Evolutionary conservation across 2,329 filamentous ascomycete species (phyloP).

Genomic region (Fusarium burgessii): DNA sequence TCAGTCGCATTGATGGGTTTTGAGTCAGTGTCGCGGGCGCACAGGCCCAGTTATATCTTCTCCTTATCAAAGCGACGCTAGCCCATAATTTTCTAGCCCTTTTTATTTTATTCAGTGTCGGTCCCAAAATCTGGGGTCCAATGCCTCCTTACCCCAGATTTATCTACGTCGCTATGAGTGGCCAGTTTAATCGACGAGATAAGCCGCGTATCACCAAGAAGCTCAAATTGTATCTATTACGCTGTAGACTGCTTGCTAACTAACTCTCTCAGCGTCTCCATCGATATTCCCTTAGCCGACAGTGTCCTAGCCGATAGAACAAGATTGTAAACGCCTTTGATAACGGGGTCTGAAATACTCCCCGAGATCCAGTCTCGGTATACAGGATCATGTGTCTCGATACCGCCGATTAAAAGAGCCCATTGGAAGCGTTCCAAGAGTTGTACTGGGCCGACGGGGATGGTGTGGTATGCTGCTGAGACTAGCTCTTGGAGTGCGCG

Average conservation of each 20-base stretch:
- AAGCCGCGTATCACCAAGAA: not conserved
- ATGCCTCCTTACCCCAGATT: constrained; percentile 16
- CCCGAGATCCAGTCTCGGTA: constrained; percentile 36
- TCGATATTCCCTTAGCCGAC: constrained; percentile 11
- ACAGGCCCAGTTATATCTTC: constrained; percentile 13
- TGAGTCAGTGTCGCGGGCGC: not conserved
- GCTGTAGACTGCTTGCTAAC: not conserved
- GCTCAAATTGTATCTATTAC: not conserved
- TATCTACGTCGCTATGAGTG: accelerated
- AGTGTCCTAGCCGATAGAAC: constrained; percentile 15
- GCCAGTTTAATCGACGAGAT: constrained; percentile 19
- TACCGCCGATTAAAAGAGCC: constrained; percentile 29
- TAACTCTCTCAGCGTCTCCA: constrained; percentile 1
- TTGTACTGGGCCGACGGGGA: constrained; percentile 4
- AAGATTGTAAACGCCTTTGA: constrained; percentile 23
- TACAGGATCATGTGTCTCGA: constrained; percentile 36
- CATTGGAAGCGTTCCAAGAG: constrained; percentile 12
- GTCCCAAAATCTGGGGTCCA: constrained; percentile 12
- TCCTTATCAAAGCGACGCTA: constrained; percentile 11
- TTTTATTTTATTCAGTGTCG: not conserved
- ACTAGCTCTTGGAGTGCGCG: not conserved
- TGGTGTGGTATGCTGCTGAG: constrained; percentile 7
- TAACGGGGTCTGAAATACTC: constrained; percentile 38
- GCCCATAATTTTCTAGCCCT: no score
- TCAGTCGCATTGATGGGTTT: not conserved